These are phyloP conservation scores for Fusarium sp. DNA, from an alignment of 2,329 filamentous ascomycete species.

Conservation along the genomic window DNA sequence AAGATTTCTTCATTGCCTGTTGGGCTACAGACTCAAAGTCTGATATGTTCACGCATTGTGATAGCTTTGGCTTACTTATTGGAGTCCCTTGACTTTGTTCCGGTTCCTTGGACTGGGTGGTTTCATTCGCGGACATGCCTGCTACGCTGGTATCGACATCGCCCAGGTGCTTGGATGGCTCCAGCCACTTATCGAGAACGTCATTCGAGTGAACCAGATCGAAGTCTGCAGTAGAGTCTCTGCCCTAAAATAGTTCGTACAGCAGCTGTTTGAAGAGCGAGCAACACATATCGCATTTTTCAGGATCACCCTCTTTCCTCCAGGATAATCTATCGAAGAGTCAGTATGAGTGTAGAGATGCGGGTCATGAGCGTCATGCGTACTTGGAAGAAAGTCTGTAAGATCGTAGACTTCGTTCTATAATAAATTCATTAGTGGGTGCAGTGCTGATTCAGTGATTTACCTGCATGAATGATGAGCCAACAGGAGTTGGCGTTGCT, in stretches of 20 bases:
- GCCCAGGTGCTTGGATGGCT: constrained; percentile 3
- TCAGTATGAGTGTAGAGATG: not conserved
- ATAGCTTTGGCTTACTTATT: constrained; percentile 3
- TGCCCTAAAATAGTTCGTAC: not conserved
- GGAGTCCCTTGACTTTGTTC: not conserved
- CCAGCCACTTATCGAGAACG: constrained; percentile 19
- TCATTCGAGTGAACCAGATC: constrained; percentile 21
- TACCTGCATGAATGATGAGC: constrained; percentile 22
- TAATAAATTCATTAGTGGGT: not conserved
- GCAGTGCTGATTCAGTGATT: not conserved
- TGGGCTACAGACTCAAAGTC: constrained; percentile 14
- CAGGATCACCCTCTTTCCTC: constrained; percentile 22
- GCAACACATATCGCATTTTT: constrained; percentile 2
- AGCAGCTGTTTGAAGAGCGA: accelerated
- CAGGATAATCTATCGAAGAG: not conserved
- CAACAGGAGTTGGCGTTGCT: constrained; percentile 20
- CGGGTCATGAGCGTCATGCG: accelerated
- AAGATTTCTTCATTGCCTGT: not conserved
- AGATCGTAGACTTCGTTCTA: constrained; percentile 26
- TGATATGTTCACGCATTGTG: constrained; percentile 2
- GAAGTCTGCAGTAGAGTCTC: constrained; percentile 15
- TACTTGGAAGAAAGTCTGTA: constrained; percentile 21
- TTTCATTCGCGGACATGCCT: not conserved
- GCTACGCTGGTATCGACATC: not conserved
- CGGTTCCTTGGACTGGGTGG: not conserved